Conservation (phyloP, 805 yeast species). For the Tetrapisispora namnaoensis region DNA sequence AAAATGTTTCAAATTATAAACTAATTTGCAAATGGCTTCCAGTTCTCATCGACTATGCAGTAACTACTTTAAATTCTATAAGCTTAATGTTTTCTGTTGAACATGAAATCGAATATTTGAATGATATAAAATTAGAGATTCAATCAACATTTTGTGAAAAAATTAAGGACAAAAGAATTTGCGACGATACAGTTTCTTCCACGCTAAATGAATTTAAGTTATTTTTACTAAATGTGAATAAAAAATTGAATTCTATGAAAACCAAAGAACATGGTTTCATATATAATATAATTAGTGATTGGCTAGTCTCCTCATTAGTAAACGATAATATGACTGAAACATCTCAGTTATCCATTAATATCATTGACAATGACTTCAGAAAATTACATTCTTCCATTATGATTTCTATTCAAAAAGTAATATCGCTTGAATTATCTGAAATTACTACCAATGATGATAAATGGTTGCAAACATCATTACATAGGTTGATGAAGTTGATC, state of each 20-base stretch:
- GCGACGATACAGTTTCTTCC: neutral
- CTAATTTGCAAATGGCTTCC: constrained; percentile 28
- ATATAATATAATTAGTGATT: constrained; percentile 37
- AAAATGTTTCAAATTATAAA: constrained; percentile 7
- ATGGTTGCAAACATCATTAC: constrained; percentile 55
- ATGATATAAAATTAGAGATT: neutral
- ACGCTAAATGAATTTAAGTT: constrained; percentile 21
- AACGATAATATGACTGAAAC: neutral
- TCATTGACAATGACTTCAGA: constrained; percentile 40
- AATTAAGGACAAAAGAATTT: neutral
- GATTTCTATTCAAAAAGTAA: constrained; percentile 55
- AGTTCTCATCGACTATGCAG: constrained; percentile 26
- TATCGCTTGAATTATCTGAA: constrained; percentile 28
- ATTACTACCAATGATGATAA: constrained; percentile 45
- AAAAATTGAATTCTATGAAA: constrained; percentile 30
- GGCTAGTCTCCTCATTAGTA: constrained; percentile 30
- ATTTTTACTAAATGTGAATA: constrained; percentile 19
- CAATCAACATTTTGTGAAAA: neutral
- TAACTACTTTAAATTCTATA: constrained; percentile 10
- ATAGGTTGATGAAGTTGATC: constrained; percentile 33
- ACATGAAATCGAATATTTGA: neutral
- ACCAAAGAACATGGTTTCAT: constrained; percentile 33
- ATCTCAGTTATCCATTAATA: constrained; percentile 14
- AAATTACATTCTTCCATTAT: constrained; percentile 49
- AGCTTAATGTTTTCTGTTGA: neutral